A percentile compares a stretch with the other conserved stretches of the same genome.
phyloP scores from a whole-genome alignment of 495 filamentous ascomycete genomes.

The Lindgomyces ingoldianus region DNA sequence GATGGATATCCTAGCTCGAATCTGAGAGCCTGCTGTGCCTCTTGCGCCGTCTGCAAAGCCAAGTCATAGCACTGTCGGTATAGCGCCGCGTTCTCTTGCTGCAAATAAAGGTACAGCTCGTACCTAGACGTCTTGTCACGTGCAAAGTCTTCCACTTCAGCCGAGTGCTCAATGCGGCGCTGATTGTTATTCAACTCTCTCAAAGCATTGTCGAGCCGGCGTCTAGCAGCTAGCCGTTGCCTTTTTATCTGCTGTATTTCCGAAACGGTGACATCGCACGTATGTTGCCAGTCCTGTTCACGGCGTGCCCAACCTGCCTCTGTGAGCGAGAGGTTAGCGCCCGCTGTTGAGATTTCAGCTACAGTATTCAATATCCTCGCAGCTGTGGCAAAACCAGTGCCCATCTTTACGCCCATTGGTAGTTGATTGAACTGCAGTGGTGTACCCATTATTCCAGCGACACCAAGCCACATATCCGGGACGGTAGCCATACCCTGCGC shows the following conservation, averaged over 20 bases:
- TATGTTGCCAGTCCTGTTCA: neutral
- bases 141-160: neutral
- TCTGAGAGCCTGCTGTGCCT: neutral
- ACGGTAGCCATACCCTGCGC: neutral
- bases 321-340: neutral
- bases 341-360: neutral
- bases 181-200: constrained; percentile 4
- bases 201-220: neutral
- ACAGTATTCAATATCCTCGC: neutral
- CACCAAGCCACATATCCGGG: neutral
- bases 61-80: neutral
- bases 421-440: neutral
- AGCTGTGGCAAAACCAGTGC: neutral
- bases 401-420: neutral
- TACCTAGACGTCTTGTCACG: neutral
- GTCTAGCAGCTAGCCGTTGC: neutral
- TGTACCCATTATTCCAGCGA: neutral
- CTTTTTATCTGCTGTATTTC: neutral
- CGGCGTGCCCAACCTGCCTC: neutral
- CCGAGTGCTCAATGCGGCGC: neutral
- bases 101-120: neutral
- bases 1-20: neutral
- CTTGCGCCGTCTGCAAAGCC: neutral
- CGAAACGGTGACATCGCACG: neutral
- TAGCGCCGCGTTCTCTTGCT: neutral